Evolutionary conservation across 441 rosid species (phyloP).

Genomic region (Breynia disticha): DNA sequence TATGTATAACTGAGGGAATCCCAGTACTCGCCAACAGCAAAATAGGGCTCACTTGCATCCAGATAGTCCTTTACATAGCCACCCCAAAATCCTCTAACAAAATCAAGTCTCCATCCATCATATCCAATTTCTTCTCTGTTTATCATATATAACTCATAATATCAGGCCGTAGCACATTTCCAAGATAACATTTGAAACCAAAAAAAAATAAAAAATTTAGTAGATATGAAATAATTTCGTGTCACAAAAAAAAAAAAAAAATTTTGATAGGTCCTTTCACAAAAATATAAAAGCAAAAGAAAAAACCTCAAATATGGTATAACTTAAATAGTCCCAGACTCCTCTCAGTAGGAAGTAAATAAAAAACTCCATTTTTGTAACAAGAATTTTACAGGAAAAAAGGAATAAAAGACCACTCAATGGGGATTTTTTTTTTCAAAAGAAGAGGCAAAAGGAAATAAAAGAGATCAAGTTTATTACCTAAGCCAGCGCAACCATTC

Average conservation of each 20-base stretch:
- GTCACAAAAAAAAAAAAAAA: too few relatives aligned
- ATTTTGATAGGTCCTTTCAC: too few relatives aligned
- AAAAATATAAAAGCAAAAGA: neutral
- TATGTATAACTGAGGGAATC: slow-evolving; percentile 84
- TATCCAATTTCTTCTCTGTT: slow-evolving; percentile 86
- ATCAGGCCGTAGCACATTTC: slow-evolving; percentile 6
- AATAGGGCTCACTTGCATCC: slow-evolving; percentile 73
- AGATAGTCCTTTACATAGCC: slow-evolving; percentile 95
- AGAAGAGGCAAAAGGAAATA: slow-evolving; percentile 10
- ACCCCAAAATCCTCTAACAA: slow-evolving; percentile 98
- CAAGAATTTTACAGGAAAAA: neutral
- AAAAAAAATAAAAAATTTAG: neutral
- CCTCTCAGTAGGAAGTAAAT: neutral
- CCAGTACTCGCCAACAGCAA: slow-evolving; percentile 94
- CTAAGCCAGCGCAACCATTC: slow-evolving; percentile 96
- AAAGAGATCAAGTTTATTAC: slow-evolving; percentile 25
- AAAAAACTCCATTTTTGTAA: too few relatives aligned
- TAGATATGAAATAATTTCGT: too few relatives aligned
- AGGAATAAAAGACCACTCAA: too few relatives aligned
- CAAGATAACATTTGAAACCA: neutral
- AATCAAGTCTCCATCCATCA: slow-evolving; percentile 99
- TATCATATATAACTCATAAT: slow-evolving; percentile 14
- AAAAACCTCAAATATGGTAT: neutral
- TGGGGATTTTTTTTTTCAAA: neutral
- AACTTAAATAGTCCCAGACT: neutral